phyloP scores from a whole-genome alignment of 164 flowering plant genomes.

The Akebia trifoliata region DNA sequence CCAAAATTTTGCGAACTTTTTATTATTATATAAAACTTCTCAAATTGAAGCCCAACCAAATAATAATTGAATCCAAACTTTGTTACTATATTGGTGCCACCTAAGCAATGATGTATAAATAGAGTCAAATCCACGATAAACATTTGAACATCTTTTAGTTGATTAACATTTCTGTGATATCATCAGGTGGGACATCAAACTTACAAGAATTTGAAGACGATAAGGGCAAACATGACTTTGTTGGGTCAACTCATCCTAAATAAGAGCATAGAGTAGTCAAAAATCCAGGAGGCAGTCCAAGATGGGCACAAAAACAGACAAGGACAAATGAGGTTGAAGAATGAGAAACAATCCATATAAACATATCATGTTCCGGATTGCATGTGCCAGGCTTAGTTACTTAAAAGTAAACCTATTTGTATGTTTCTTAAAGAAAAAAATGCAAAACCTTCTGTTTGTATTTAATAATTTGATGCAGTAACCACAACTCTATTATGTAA shows the following conservation, averaged over 20 bases:
- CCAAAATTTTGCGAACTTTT: no score
- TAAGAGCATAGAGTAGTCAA: constrained; percentile 76
- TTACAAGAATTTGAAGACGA: constrained; percentile 71
- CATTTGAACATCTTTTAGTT: not conserved
- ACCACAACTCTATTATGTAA: no score
- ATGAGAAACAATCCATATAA: constrained; percentile 72
- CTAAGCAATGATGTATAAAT: no score
- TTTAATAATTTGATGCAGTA: no score
- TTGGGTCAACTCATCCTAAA: constrained; percentile 84
- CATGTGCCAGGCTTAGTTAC: constrained; percentile 71
- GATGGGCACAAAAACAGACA: constrained; percentile 79
- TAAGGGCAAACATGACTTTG: constrained; percentile 86
- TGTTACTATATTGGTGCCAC: no score
- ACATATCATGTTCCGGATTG: constrained; percentile 97
- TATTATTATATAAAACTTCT: no score
- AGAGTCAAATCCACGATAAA: not conserved
- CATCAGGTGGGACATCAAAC: constrained; percentile 87
- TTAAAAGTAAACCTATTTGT: no score
- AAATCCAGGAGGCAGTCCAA: constrained; percentile 58
- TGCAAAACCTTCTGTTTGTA: no score
- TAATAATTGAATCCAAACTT: no score
- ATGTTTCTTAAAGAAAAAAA: no score
- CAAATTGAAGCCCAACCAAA: no score
- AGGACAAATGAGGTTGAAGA: constrained; percentile 68
- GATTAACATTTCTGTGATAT: not conserved